Conservation (phyloP, 805 yeast genomes). For the Clavispora asparagi region DNA sequence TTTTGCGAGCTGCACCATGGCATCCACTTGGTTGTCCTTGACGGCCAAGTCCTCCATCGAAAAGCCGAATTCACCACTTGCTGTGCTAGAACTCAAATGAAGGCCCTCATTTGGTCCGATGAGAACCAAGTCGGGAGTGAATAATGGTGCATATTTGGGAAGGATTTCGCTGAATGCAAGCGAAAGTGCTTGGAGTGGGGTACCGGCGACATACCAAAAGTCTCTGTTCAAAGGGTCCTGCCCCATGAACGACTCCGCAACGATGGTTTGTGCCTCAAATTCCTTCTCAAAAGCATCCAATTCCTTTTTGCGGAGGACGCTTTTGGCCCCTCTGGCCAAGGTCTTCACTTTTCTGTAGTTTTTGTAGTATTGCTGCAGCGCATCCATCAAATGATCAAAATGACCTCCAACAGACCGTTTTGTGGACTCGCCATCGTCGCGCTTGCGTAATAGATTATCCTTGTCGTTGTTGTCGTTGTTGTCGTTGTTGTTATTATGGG, state of each 20-base stretch:
- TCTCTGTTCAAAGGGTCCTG: slow-evolving; percentile 29
- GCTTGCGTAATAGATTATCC: background rate
- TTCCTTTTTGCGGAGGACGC: slow-evolving; percentile 10
- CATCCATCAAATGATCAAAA: slow-evolving; percentile 27
- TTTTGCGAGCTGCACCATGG: slow-evolving; percentile 16
- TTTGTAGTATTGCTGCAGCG: slow-evolving; percentile 26
- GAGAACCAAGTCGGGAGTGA: slow-evolving; percentile 28
- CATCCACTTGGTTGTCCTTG: slow-evolving; percentile 6
- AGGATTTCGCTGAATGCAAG: slow-evolving; percentile 23
- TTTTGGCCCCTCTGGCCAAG: slow-evolving; percentile 17
- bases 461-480: background rate
- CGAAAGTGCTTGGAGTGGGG: slow-evolving; percentile 21
- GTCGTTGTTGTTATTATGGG: background rate
- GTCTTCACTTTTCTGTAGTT: slow-evolving; percentile 12
- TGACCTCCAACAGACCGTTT: slow-evolving; percentile 18
- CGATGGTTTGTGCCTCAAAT: background rate
- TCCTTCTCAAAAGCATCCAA: background rate
- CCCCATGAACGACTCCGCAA: slow-evolving; percentile 17
- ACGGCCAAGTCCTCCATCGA: slow-evolving; percentile 5
- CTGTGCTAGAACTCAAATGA: slow-evolving; percentile 4
- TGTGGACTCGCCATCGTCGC: background rate
- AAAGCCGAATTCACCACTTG: slow-evolving; percentile 2
- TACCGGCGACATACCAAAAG: slow-evolving; percentile 31
- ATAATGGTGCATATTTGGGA: slow-evolving; percentile 20
- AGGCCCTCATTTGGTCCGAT: slow-evolving; percentile 32